A percentile compares a stretch with the other conserved stretches of the same genome.
These are phyloP conservation scores for Lasiodiplodia hormozganensis DNA, from an alignment of 2,329 filamentous ascomycete genomes.

Conservation along the genomic window DNA sequence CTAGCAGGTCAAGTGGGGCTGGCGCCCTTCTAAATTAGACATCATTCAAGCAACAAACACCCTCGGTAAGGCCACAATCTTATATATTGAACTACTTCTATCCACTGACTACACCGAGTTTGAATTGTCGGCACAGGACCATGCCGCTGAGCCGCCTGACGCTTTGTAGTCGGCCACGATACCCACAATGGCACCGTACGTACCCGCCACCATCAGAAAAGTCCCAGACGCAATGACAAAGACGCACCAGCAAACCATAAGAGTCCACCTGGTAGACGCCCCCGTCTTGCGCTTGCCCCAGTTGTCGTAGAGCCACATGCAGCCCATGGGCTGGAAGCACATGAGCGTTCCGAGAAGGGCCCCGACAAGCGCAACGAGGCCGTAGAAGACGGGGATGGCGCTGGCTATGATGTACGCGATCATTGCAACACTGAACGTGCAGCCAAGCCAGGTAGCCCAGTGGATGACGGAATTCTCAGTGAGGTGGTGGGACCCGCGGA, in stretches of 20 bases:
- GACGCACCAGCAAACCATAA: constrained; percentile 12
- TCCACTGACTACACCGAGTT: not conserved
- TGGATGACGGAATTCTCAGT: constrained; percentile 56
- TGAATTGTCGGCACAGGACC: constrained; percentile 22
- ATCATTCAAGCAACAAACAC: no score
- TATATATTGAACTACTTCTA: no score
- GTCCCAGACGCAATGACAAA: not conserved
- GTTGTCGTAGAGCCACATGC: constrained; percentile 58
- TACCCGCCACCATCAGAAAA: constrained; percentile 12
- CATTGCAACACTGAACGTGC: constrained; percentile 56
- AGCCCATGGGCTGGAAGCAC: constrained; percentile 60
- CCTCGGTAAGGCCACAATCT: no score
- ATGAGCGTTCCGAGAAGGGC: constrained; percentile 62
- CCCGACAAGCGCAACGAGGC: constrained; percentile 60
- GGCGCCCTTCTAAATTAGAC: no score
- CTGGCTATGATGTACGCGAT: constrained; percentile 54
- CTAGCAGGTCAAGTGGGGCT: no score
- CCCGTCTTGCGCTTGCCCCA: constrained; percentile 1
- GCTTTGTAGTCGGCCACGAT: constrained; percentile 17
- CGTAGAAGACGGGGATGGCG: constrained; percentile 62
- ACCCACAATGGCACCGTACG: not conserved
- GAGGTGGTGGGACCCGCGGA: constrained; percentile 55
- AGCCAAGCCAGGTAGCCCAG: constrained; percentile 56
- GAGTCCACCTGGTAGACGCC: not conserved
- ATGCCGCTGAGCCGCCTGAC: constrained; percentile 1